Evolutionary conservation across 192 early-diverging fungal genomes (phyloP), one percentile per base, ranked within the genome.

Genomic region (Coemansia sp.): DNA sequence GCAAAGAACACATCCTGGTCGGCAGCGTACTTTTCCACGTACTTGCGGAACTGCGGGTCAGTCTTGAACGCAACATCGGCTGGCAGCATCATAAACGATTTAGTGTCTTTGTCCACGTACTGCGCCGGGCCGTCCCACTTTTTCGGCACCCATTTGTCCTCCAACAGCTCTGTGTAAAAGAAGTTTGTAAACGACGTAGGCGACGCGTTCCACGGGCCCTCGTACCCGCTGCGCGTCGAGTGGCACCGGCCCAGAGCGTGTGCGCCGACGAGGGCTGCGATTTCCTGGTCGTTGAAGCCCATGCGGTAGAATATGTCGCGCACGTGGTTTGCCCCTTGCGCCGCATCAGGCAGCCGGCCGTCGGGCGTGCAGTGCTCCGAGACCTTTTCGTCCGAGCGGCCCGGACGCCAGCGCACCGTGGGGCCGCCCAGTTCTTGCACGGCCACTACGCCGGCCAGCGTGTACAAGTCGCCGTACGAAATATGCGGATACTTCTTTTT

Each of bases 131-230:
- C 94, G 53, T 81, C 71, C 87, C 90, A 91, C 81, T 88, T 86
- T 74, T 86, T 88, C 70, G 87, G 85, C 19, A 87, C 82, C 94
- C 95, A 97, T 54, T 87, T 85, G 68, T 91, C 88, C 19, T 83
- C 72, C 26, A 91, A 74, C 17, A 97, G 84, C 67, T 87, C 87
- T 47, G 86, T 94, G 82, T 74, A 98, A 82, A 86, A 96, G 46
- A 87, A 85, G 84, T 98, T 98, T 65, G 92, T 90, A 80, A 98
- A 94, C 42, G 84, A 74, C 2, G 89, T 97, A 11, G 95, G 94
- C 10, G 91, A 86, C 66, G 87, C 83, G 54, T 89, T 93, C 96
- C 96, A 98, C 12, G 94, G 91, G 5, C 91, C 92, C 19, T 92
- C 87, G 60, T 83, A 94, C 11, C 93, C 93, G 59, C 83, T 85